Evolutionary conservation across 768 basidiomycete species (phyloP).

Genomic region (Grammothele lineata): DNA sequence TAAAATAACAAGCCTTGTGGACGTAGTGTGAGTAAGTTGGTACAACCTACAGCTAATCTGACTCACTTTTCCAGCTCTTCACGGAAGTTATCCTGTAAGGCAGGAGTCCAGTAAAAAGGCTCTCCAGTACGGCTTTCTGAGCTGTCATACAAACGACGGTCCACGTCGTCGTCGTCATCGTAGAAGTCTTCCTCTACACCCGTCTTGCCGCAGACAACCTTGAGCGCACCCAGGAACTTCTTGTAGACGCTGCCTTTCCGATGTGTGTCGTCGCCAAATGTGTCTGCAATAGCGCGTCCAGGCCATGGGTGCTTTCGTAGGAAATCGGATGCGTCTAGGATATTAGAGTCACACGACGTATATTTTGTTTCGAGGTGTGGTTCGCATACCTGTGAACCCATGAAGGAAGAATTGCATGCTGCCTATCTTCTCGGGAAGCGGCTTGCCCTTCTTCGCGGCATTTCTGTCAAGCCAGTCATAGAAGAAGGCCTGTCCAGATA

Average conservation of each 20-base stretch:
- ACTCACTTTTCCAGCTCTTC: conserved; percentile 85
- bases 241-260: conserved; percentile 67
- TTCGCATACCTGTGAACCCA: conserved; percentile 62
- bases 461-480: conserved; percentile 89
- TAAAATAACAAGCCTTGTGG: conserved; percentile 81
- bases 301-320: conserved; percentile 86
- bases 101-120: conserved; percentile 80
- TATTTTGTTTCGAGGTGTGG: not conserved
- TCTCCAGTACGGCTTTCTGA: conserved; percentile 52
- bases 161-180: conserved; percentile 71
- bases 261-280: conserved; percentile 81
- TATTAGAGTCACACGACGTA: not conserved
- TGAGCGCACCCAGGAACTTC: conserved; percentile 61
- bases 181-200: conserved; percentile 67
- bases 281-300: conserved; percentile 77
- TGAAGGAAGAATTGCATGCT: conserved; percentile 88
- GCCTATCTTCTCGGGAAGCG: conserved; percentile 83
- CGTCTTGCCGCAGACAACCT: conserved; percentile 81
- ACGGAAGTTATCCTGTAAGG: conserved; percentile 76
- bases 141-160: conserved; percentile 65
- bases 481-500: conserved; percentile 68
- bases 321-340: conserved; percentile 82
- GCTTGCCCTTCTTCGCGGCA: conserved; percentile 78
- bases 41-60: not conserved
- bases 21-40: conserved; percentile 1